Evolutionary conservation across 2,329 filamentous ascomycete genomes (phyloP).

Genomic region (Aspergillus sojae): DNA sequence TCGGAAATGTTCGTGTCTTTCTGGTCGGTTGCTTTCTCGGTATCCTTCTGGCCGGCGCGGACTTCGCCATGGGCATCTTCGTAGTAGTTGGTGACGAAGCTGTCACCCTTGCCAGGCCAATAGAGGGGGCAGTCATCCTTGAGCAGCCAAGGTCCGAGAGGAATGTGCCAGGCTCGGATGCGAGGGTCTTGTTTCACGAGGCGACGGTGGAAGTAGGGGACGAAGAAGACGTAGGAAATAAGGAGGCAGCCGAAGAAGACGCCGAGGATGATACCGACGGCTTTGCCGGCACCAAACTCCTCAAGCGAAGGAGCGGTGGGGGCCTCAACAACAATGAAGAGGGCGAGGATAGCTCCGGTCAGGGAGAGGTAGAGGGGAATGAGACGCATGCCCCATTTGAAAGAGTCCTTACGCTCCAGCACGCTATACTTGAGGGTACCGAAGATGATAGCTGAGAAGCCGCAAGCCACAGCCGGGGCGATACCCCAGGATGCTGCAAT

Average conservation of each 20-base stretch:
- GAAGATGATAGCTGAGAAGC: conserved; percentile 54
- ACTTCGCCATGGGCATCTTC: conserved; percentile 33
- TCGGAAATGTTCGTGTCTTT: conserved; percentile 14
- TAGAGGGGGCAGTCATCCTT: conserved; percentile 44
- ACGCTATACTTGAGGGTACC: conserved; percentile 54
- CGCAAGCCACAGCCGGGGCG: conserved; percentile 51
- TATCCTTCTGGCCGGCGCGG: conserved; percentile 19
- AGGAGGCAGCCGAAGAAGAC: conserved; percentile 30
- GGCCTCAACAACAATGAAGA: conserved; percentile 60
- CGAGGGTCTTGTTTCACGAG: conserved; percentile 26
- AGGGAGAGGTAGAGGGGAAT: conserved; percentile 54
- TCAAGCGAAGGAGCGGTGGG: conserved; percentile 27
- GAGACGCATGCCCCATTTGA: conserved; percentile 53
- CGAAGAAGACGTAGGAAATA: conserved; percentile 28
- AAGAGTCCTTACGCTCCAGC: conserved; percentile 52
- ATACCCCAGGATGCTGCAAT: conserved; percentile 54
- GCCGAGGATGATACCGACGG: conserved; percentile 29
- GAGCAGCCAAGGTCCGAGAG: conserved; percentile 46
- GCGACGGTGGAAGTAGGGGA: conserved; percentile 32
- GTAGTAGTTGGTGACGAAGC: conserved; percentile 45
- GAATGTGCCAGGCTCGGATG: conserved; percentile 28
- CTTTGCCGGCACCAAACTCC: conserved; percentile 29
- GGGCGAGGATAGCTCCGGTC: conserved; percentile 53
- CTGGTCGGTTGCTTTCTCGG: conserved; percentile 5
- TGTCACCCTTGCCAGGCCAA: conserved; percentile 42